Evolutionary conservation across 306 rosid genomes (phyloP), one percentile per base, ranked within the genome.

Genomic region (Gastrolobium villosum): DNA sequence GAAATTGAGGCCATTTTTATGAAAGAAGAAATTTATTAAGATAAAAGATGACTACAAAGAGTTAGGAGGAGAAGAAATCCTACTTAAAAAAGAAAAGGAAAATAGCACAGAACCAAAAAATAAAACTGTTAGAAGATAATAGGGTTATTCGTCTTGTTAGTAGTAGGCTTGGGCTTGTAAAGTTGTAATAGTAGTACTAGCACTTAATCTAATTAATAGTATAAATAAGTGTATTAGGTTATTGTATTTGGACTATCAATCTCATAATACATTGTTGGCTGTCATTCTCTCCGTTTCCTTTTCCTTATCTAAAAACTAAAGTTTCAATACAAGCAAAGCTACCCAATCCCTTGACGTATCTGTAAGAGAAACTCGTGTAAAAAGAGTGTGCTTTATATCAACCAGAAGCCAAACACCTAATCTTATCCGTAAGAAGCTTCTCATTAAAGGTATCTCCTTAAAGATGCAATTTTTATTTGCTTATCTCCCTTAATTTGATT

Each of bases 11-110:
- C 15, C 60, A 59, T 5, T 13, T 37, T 5, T 55, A 14, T 11
- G 31, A 43, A 32, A 32, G 57, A 32, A 66, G 43, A 54, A 53
- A 55, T 10, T 54, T 20, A 71, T 65, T 34, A 10, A 43, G 28
- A 31, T 40, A 39, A n/a, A 46, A 30, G 37, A 64, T 75, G 50
- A 62, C 62, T 35, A 34, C 11, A 15, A 10, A 65, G 26, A 63
- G 13, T 64, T n/a, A 30, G 41, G 36, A 39, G 77, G 55, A 72
- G 20, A 46, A 61, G 57, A 74, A 43, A 70, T 70, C 71, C 40
- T 48, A 26, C 4, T 64, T 14, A 34, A 14, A 32, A 13, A 63
- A 54, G 7, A 5, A 4, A 36, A 48, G 9, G 13, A 8, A 41
- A 40, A 53, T 32, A 52, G 30, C 49, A 2, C 7, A 2, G 8